phyloP scores from a whole-genome alignment of 2,329 filamentous ascomycete species.

The Chrysosporium keratinophilum region DNA sequence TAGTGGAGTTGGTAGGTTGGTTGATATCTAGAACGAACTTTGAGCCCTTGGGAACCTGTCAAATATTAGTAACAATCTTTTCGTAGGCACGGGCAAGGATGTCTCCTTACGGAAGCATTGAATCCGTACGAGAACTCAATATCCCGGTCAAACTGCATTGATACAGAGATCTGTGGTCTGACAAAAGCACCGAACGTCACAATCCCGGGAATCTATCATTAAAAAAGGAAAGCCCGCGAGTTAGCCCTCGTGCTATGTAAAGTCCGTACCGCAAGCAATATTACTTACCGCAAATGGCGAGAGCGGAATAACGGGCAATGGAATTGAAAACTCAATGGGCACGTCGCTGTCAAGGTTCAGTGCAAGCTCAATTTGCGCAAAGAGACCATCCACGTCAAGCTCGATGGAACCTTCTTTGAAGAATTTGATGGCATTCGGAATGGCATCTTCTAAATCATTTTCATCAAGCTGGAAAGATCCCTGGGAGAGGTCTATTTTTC shows the following conservation, averaged over 20 bases:
- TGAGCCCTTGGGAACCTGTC: constrained; percentile 17
- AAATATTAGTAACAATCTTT: background rate
- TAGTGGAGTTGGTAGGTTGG: constrained; percentile 15
- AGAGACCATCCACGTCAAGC: constrained; percentile 16
- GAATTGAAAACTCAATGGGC: constrained; percentile 15
- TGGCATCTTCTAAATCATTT: constrained; percentile 1
- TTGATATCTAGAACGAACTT: constrained; percentile 16
- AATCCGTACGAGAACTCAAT: constrained; percentile 19
- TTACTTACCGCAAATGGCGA: constrained; percentile 18
- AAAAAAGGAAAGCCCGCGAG: background rate
- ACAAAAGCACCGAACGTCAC: constrained; percentile 18
- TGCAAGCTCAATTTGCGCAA: constrained; percentile 18
- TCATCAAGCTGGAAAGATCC: constrained; percentile 17
- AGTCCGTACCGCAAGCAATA: background rate
- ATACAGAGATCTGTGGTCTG: constrained; percentile 13
- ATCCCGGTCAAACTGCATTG: constrained; percentile 11
- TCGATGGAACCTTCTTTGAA: constrained; percentile 18
- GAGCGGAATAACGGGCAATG: constrained; percentile 18
- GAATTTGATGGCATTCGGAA: constrained; percentile 15
- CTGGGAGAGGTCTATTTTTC: constrained; percentile 16
- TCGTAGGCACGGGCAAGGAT: background rate
- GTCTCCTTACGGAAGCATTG: constrained; percentile 15
- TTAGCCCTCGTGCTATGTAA: background rate
- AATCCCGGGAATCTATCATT: constrained; percentile 17
- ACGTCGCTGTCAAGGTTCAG: constrained; percentile 14